Base-by-base conservation (phyloP, 129 eudicot species). In the Helianthus tuberosus region DNA sequence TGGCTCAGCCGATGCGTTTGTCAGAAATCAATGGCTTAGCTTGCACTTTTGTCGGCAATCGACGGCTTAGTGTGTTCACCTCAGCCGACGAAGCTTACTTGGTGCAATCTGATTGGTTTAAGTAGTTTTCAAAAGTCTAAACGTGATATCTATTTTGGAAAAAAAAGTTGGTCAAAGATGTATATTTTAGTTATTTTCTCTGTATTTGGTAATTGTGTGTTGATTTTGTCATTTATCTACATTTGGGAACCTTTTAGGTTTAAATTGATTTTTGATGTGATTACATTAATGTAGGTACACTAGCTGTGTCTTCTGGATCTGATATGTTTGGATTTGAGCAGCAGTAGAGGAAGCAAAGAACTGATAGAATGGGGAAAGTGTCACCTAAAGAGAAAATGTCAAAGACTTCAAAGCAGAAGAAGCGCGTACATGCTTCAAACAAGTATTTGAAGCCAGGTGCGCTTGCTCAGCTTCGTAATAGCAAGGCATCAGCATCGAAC, bases 381-480 rank as follows among this genome's bases (percentile, higher is more conserved):
- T 86, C 96, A 10, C 99, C 87, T 0, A 82, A 83, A 72, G 96
- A 85, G 25, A 83, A 87, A 85, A 63, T 77, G 64, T 55, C 87
- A 1, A 94, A 81, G 64, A 82, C 77, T n/a, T 64, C 73, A 43
- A 78, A 78, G 73, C 84, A 84, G 78, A 95, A 84, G 70, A 78
- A 82, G 80, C 86, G 96, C n/a, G 32, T 36, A 3, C 69, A 82
- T 61, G 86, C 75, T 68, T 77, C 88, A 0, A 85, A 73, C 57
- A 95, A 87, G 90, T 95, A 88, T 81, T 77, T 95, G 84, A 95
- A 78, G 81, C 99, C 99, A 47, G 99, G 99, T 51, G 99, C 97
- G 9, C 91, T 95, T 68, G 97, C 97, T 63, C 99, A 89, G 87
- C 84, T 95, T 46, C 99, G 99, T 12, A 69, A 91, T 38, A 86